phyloP scores from a whole-genome alignment of 176 grass and related monocot species.

The Cocos nucifera region DNA sequence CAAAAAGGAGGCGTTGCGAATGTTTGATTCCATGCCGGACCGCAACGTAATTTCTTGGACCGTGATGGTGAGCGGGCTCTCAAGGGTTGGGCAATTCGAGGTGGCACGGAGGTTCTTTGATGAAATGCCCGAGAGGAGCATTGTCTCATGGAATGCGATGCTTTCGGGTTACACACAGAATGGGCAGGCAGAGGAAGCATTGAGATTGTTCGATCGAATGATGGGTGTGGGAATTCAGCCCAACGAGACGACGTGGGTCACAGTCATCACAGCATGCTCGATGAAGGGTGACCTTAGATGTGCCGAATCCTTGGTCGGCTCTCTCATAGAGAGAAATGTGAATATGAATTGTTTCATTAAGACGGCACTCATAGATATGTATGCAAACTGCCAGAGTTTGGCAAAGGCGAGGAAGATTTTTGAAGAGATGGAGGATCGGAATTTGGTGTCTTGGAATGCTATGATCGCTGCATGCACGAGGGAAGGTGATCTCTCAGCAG shows the following conservation, averaged over 20 bases:
- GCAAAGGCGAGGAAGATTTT: constrained; percentile 7
- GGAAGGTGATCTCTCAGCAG: constrained; percentile 7
- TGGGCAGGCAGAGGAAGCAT: not conserved
- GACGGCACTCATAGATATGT: constrained; percentile 15
- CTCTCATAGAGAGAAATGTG: not conserved
- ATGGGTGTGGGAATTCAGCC: not conserved
- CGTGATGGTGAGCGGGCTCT: constrained; percentile 11
- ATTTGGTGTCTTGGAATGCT: constrained; percentile 11
- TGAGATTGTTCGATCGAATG: constrained; percentile 12
- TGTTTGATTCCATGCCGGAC: constrained; percentile 10
- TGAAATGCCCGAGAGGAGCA: constrained; percentile 8
- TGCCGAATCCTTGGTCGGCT: constrained; percentile 7
- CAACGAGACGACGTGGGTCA: constrained; percentile 16
- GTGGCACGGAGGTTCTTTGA: constrained; percentile 9
- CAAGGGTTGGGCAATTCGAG: constrained; percentile 1
- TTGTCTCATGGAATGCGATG: constrained; percentile 22
- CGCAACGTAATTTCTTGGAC: constrained; percentile 13
- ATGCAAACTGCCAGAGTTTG: constrained; percentile 9
- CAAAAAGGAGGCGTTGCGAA: not conserved
- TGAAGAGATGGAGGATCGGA: not conserved
- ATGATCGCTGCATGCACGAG: constrained; percentile 15
- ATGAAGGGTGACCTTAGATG: constrained; percentile 1
- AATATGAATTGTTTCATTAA: constrained; percentile 7
- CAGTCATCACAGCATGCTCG: not conserved
- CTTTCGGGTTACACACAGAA: constrained; percentile 14